A percentile compares a stretch with the other conserved stretches of the same genome.
Evolutionary conservation across 2,329 filamentous ascomycete genomes (phyloP).

Genomic region (Celoporthe dispersa): DNA sequence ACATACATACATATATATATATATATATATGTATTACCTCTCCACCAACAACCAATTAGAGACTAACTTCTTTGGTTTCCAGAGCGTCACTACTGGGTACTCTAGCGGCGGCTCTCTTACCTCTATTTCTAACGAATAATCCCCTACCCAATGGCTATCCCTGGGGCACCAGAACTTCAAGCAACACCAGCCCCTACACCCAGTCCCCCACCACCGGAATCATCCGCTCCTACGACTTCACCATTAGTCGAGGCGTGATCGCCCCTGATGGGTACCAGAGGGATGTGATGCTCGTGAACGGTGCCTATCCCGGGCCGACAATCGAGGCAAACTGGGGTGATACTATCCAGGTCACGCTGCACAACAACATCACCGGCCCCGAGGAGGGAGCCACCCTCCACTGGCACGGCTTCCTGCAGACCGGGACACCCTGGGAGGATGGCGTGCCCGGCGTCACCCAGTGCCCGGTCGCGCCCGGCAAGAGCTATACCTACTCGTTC

Average conservation of each 20-base stretch:
- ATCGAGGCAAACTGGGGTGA: slow-evolving; percentile 70
- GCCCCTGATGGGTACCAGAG: slow-evolving; percentile 61
- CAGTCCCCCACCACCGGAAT: slow-evolving; percentile 57
- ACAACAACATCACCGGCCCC: slow-evolving; percentile 65
- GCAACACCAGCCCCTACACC: slow-evolving; percentile 54
- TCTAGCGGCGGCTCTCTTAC: slow-evolving; percentile 42
- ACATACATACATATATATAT: too few species aligned
- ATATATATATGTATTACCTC: too few species aligned
- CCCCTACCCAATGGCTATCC: slow-evolving; percentile 54
- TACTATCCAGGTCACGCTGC: slow-evolving; percentile 66
- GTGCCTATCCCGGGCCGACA: slow-evolving; percentile 68
- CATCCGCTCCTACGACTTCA: slow-evolving; percentile 59
- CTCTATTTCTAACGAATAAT: slow-evolving; percentile 52
- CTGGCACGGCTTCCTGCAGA: slow-evolving; percentile 59
- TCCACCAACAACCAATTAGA: neutral
- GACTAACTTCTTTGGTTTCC: slow-evolving; percentile 10
- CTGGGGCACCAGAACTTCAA: slow-evolving; percentile 52
- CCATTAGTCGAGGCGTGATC: slow-evolving; percentile 53
- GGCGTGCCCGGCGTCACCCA: slow-evolving; percentile 59
- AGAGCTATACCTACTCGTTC: slow-evolving; percentile 58
- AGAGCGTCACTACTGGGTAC: slow-evolving; percentile 49
- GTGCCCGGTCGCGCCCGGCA: slow-evolving; percentile 69
- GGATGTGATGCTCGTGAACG: slow-evolving; percentile 64
- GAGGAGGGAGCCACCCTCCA: slow-evolving; percentile 56
- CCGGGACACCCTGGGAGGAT: slow-evolving; percentile 55